Evolutionary conservation across 345 rosid genomes (phyloP).

Genomic region (Gossypium raimondii): DNA sequence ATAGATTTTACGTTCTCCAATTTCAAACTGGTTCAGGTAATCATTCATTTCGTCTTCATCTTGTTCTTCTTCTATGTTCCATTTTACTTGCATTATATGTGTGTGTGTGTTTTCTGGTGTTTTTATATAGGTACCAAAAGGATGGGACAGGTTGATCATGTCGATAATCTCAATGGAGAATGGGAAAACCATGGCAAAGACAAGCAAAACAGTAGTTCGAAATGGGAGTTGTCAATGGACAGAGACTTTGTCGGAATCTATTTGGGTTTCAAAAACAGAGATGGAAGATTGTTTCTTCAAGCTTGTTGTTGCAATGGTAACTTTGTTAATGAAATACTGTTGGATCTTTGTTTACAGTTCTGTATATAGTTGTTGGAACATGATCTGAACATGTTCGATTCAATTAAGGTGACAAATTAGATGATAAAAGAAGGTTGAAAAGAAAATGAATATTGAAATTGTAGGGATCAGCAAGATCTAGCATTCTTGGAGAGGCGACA

Average conservation of each 20-base stretch:
- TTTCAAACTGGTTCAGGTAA: constrained; percentile 47
- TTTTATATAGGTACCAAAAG: constrained; percentile 48
- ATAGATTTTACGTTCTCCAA: constrained; percentile 48
- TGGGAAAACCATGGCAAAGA: constrained; percentile 46
- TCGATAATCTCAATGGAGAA: constrained; percentile 40
- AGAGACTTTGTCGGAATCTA: constrained; percentile 39
- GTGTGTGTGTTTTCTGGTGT: neutral
- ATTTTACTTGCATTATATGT: neutral
- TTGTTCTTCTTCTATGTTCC: neutral
- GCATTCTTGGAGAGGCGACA: constrained; percentile 52
- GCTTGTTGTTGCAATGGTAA: neutral
- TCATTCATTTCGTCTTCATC: neutral
- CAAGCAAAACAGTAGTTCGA: constrained; percentile 33
- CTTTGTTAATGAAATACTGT: neutral
- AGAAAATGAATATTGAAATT: neutral
- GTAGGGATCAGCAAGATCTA: constrained; percentile 54
- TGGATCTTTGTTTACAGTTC: neutral
- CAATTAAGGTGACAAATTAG: neutral
- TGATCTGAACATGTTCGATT: neutral
- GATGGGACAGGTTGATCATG: constrained; percentile 63
- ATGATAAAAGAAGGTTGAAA: neutral
- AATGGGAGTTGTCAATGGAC: constrained; percentile 61
- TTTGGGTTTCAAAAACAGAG: constrained; percentile 34
- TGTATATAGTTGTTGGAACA: neutral
- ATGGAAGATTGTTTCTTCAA: constrained; percentile 28